Conservation (phyloP, 495 filamentous ascomycete genomes). For the Penicillium canariense region DNA sequence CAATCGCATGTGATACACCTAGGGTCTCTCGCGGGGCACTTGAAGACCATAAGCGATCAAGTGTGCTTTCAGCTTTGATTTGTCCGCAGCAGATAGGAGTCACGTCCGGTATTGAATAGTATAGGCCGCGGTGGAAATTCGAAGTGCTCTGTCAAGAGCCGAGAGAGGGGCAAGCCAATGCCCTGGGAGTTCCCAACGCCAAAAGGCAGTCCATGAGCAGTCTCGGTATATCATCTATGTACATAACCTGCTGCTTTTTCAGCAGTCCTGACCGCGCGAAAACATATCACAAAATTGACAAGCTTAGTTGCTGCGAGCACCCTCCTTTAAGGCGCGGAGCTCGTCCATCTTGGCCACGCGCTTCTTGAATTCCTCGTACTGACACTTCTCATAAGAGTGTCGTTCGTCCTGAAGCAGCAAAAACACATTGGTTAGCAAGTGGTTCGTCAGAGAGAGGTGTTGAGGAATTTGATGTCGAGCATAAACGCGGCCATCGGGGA, state of each 20-base stretch:
- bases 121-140: not conserved
- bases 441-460: not conserved
- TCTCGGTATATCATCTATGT: constrained; percentile 45
- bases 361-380: constrained; percentile 98
- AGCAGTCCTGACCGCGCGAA: constrained; percentile 25
- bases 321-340: constrained; percentile 80
- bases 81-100: no score
- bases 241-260: constrained; percentile 40
- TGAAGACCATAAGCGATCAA: not conserved
- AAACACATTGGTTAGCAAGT: not conserved
- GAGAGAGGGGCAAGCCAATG: not conserved
- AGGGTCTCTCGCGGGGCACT: not conserved
- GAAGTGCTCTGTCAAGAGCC: not conserved
- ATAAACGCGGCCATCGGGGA: not conserved
- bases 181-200: constrained; percentile 29
- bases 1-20: constrained; percentile 1
- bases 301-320: constrained; percentile 80
- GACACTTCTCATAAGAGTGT: constrained; percentile 98
- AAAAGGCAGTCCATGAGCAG: constrained; percentile 41
- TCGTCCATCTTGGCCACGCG: constrained; percentile 98
- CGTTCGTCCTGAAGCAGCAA: constrained; percentile 68
- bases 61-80: not conserved
- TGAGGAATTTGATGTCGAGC: not conserved
- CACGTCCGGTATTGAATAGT: not conserved
- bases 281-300: constrained; percentile 11